phyloP scores from a whole-genome alignment of 2,329 filamentous ascomycete genomes.

The Colletotrichum orchidophilum region DNA sequence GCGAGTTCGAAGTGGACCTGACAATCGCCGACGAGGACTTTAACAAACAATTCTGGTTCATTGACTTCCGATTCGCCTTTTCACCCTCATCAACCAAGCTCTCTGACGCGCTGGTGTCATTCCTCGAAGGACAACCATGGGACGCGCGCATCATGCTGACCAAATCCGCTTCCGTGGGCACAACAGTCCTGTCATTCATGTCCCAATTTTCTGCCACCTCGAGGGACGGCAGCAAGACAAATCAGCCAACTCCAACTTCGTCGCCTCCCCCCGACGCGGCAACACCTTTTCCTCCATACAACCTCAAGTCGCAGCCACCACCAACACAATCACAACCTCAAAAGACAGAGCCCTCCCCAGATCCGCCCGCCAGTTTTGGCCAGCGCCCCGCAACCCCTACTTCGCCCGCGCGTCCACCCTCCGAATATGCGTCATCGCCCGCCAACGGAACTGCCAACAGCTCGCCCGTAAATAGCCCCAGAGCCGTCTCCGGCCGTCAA shows the following conservation, averaged over 20 bases:
- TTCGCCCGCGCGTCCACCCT: slow-evolving; percentile 37
- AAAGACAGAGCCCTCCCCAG: slow-evolving; percentile 29
- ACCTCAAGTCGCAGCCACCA: slow-evolving; percentile 28
- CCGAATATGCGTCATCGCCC: slow-evolving; percentile 53
- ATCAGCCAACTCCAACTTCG: slow-evolving; percentile 52
- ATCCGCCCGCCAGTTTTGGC: slow-evolving; percentile 26
- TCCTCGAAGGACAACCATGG: slow-evolving; percentile 73
- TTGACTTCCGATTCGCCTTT: slow-evolving; percentile 89
- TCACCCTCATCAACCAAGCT: slow-evolving; percentile 71
- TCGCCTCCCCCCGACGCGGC: slow-evolving; percentile 51
- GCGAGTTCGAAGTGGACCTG: slow-evolving; percentile 91
- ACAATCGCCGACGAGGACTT: slow-evolving; percentile 89
- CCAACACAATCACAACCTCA: slow-evolving; percentile 3
- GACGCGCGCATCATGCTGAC: slow-evolving; percentile 30
- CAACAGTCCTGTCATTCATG: slow-evolving; percentile 86
- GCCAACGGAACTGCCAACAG: slow-evolving; percentile 53
- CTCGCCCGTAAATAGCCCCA: slow-evolving; percentile 54
- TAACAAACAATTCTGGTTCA: slow-evolving; percentile 88
- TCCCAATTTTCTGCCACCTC: slow-evolving; percentile 73
- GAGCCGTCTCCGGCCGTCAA: slow-evolving; percentile 51
- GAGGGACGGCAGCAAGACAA: slow-evolving; percentile 46
- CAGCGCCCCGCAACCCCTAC: slow-evolving; percentile 49
- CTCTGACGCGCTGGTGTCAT: slow-evolving; percentile 69
- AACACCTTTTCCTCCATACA: slow-evolving; percentile 35
- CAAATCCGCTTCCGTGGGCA: slow-evolving; percentile 27